Evolutionary conservation across 1,284 basidiomycete genomes (phyloP).

Genomic region (Rhodotorula sp.): DNA sequence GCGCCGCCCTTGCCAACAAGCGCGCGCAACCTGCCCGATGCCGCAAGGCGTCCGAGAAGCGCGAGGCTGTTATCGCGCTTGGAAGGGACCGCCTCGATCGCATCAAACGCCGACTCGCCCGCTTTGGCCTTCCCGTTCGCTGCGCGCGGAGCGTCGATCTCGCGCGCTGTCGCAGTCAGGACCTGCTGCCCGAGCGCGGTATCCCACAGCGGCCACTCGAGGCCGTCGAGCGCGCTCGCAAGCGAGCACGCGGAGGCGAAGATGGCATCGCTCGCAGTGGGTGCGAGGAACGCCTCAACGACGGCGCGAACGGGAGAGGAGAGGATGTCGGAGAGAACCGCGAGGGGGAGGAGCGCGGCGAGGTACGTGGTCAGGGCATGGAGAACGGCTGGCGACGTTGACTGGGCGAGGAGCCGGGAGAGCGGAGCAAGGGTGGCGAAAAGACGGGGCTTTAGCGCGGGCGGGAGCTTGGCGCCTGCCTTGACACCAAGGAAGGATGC

Average conservation of each 20-base stretch:
- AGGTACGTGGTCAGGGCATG: conserved; percentile 63
- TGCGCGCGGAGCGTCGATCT: not conserved
- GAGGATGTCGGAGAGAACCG: conserved; percentile 39
- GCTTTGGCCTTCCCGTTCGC: conserved; percentile 4
- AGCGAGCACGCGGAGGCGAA: conserved; percentile 35
- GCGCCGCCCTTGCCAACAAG: conserved; percentile 15
- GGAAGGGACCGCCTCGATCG: conserved; percentile 8
- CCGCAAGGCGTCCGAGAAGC: conserved; percentile 31
- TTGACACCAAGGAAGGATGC: conserved; percentile 25
- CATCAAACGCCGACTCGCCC: conserved; percentile 20
- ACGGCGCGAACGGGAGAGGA: conserved; percentile 21
- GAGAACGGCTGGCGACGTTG: conserved; percentile 11
- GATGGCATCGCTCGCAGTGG: conserved; percentile 1
- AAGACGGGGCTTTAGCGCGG: conserved; percentile 19
- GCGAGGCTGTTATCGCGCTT: conserved; percentile 29
- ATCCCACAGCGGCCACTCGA: conserved; percentile 31
- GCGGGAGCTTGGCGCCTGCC: conserved; percentile 17
- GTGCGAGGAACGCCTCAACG: conserved; percentile 28
- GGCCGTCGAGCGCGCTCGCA: conserved; percentile 29
- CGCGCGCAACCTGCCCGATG: conserved; percentile 18
- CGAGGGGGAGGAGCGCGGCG: conserved; percentile 52
- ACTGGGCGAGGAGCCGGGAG: conserved; percentile 15
- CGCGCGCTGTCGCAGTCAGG: conserved; percentile 21
- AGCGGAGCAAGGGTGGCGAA: conserved; percentile 29
- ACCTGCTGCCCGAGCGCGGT: conserved; percentile 24